Percentiles rank a stretch among this genome's conserved stretches.
These are phyloP conservation scores for Chlamydomonas sp. DNA, from an alignment of 139 green algal species.

Conservation along the genomic window DNA sequence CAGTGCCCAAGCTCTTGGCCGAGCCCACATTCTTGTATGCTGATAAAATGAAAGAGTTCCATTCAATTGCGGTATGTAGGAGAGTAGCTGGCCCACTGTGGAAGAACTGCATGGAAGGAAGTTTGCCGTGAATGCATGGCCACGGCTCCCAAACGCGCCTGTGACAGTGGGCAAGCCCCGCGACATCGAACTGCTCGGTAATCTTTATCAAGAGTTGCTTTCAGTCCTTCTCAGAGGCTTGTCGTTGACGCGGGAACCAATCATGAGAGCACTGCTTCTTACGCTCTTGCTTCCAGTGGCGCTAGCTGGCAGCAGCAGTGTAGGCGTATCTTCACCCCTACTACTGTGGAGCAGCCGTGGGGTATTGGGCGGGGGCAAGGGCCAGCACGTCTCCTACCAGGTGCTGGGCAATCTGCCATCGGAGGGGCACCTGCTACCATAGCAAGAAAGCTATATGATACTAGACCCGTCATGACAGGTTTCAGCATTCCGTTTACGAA, in stretches of 20 bases:
- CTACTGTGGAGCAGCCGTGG: conserved; percentile 37
- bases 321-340: conserved; percentile 11
- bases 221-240: too few relatives aligned
- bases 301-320: not conserved
- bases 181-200: too few relatives aligned
- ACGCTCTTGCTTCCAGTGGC: conserved; percentile 1
- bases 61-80: too few relatives aligned
- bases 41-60: not conserved
- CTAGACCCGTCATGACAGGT: not conserved
- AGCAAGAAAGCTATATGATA: not conserved
- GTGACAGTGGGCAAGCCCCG: too few relatives aligned
- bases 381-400: conserved; percentile 36
- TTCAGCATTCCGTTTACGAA: not conserved
- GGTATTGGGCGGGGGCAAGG: conserved; percentile 5
- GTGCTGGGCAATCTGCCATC: not conserved
- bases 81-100: too few relatives aligned
- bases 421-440: not conserved
- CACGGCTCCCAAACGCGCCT: too few relatives aligned
- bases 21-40: too few relatives aligned
- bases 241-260: not conserved
- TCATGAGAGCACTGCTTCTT: not conserved
- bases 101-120: too few relatives aligned
- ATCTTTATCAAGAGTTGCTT: too few relatives aligned
- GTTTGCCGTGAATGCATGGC: too few relatives aligned
- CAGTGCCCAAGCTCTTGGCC: too few relatives aligned